Conservation (phyloP, 257 asterid genomes). For the Coffea eugenioides region DNA sequence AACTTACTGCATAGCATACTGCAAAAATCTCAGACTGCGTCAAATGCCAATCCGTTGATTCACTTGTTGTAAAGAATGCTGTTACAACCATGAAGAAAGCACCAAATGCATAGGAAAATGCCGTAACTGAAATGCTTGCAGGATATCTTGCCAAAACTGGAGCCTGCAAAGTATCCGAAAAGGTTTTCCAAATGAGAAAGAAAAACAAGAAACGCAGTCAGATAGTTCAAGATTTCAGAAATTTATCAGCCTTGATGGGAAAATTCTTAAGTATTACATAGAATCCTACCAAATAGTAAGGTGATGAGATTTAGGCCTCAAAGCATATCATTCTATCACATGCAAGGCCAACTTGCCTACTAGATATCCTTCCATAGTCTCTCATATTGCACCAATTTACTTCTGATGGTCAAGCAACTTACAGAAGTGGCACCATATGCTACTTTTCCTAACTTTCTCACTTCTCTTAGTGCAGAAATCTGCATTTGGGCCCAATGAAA, state of each 20-base stretch:
- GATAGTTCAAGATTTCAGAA: not conserved
- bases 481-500: not conserved
- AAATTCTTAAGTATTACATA: not conserved
- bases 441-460: not conserved
- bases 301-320: too few species aligned
- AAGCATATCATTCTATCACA: not conserved
- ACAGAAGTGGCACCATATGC: not conserved
- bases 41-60: conserved; percentile 70
- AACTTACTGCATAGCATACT: conserved; percentile 89
- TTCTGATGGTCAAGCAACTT: not conserved
- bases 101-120: conserved; percentile 85
- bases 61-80: conserved; percentile 50
- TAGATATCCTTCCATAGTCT: not conserved
- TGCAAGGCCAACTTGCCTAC: not conserved
- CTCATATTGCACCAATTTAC: too few species aligned
- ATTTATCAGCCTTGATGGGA: not conserved
- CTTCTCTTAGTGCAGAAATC: not conserved
- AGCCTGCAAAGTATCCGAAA: conserved; percentile 53
- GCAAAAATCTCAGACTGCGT: conserved; percentile 72
- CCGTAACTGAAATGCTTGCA: conserved; percentile 87
- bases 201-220: not conserved
- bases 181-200: not conserved
- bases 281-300: too few species aligned
- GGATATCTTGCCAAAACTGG: conserved; percentile 85
- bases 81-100: conserved; percentile 62